Base-by-base conservation (phyloP, 495 filamentous ascomycete genomes). In the Talaromyces stipitatus region DNA sequence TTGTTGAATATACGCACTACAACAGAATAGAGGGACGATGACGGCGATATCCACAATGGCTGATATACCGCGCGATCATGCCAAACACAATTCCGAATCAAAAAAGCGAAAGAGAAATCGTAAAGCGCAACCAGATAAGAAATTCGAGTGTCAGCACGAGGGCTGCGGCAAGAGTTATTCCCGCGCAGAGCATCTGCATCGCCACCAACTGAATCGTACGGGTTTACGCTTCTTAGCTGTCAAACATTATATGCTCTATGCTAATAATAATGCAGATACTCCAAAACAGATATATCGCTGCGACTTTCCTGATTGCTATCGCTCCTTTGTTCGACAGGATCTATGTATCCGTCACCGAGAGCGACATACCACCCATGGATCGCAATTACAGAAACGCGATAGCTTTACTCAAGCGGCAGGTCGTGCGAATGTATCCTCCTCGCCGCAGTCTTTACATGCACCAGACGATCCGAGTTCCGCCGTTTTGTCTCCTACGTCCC, bases 81-180 rank as follows among this genome's bases (percentile, higher is more conserved):
- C 12, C 48, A 51, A 51, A 30, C 24, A 27, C n/a, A 23, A 11
- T 3, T 18, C 54, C 23, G 54, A 55, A 11, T 14, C 74, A 57
- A 82, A 83, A 58, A 94, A 92, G 70, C 80, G 91, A 55, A 83
- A 90, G 65, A 79, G 89, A 62, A 91, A 87, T 72, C 86, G 92
- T 59, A 96, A 95, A 69, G 88, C 88, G 27, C 75, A 87, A 29
- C 60, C 76, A 32, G 92, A 97, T 69, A 96, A 94, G 73, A 97
- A 96, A 66, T 98, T 96, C 61, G 87, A 92, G 62, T 98, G 94
- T 69, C 85, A 87, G 10, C 85, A 89, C 50, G 86, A 91, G 61
- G 90, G 86, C 26, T 98, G 94, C 61, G 91, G 90, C 23, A 98
- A 96, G 78, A 92, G 87, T 66, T 98, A 98, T 71, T 97, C 92